Evolutionary conservation across 805 yeast species (phyloP), one percentile per base, ranked within the genome.

Genomic region (Kazachstania bromeliacearum): DNA sequence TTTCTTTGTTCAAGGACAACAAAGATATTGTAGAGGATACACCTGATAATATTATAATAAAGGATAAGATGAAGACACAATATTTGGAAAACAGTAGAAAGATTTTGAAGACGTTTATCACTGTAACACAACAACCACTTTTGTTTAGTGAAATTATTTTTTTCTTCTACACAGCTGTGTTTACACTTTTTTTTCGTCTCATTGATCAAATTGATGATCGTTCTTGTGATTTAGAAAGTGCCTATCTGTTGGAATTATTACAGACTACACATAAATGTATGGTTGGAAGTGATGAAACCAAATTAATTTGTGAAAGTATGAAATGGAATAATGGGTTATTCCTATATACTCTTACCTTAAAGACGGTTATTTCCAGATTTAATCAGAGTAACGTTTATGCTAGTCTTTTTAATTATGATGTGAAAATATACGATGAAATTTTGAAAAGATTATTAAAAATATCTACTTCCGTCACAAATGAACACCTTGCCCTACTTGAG

Each of bases 291-390:
- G 33, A 35, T 12, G 39, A 41, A n/a, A 39, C 37, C 21, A 35
- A 31, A 13, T 27, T 39, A 18, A 34, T 44, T 12, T 34, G 42
- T 29, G 51, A 47, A 19, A 50, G 44, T 33, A 40, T 51, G 23
- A 51, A 53, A 39, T 55, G 57, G 55, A 50, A 48, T 23, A 41
- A 43, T 2, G 43, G 46, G 10, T 30, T 49, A 13, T 48, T 52
- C 14, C 36, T 48, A 14, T 48, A 36, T 38, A 44, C 55, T 4
- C 46, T 42, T 24, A 28, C 51, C 4, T 32, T 54, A 27, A 37
- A 40, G n/a, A 31, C 40, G 20, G 28, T 43, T 4, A 30, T 52
- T 3, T 17, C 36, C 16, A 36, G 40, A 13, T 45, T 42, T 30
- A 39, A 46, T n/a, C 26, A 35, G 5, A 33, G 29, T 4, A 41